These are phyloP conservation scores for Adansonia rubrostipa DNA, from an alignment of 441 rosid genomes.

Conservation along the genomic window DNA sequence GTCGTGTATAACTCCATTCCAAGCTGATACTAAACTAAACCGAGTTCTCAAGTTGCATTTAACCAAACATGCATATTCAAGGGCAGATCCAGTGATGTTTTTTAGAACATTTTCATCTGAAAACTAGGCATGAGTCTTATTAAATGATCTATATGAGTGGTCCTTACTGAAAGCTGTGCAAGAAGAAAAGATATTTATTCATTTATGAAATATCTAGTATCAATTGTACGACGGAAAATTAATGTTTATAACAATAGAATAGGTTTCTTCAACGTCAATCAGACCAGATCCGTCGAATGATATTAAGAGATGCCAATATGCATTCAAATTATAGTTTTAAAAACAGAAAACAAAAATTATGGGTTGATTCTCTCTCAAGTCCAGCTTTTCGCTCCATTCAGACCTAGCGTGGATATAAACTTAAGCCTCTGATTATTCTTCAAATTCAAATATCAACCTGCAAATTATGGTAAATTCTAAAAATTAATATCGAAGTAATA, in stretches of 20 bases:
- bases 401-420: constrained; percentile 47
- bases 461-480: constrained; percentile 18
- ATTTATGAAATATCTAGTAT: not conserved
- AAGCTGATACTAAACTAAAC: not conserved
- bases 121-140: not conserved
- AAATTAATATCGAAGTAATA: not conserved
- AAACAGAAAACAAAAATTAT: constrained; percentile 27
- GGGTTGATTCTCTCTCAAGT: constrained; percentile 63
- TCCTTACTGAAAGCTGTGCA: not conserved
- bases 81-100: constrained; percentile 4
- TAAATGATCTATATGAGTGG: not conserved
- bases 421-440: constrained; percentile 70
- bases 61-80: not conserved
- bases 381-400: constrained; percentile 58
- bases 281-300: not conserved
- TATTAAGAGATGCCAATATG: constrained; percentile 14
- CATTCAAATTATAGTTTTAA: constrained; percentile 6
- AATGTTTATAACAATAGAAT: not conserved
- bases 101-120: not conserved
- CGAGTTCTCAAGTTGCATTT: not conserved
- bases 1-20: not conserved
- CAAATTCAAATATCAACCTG: constrained; percentile 87
- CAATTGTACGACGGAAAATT: not conserved
- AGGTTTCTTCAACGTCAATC: not conserved
- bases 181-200: not conserved